phyloP scores from a whole-genome alignment of 2,329 filamentous ascomycete genomes.

The Bipolaris gigantea region DNA sequence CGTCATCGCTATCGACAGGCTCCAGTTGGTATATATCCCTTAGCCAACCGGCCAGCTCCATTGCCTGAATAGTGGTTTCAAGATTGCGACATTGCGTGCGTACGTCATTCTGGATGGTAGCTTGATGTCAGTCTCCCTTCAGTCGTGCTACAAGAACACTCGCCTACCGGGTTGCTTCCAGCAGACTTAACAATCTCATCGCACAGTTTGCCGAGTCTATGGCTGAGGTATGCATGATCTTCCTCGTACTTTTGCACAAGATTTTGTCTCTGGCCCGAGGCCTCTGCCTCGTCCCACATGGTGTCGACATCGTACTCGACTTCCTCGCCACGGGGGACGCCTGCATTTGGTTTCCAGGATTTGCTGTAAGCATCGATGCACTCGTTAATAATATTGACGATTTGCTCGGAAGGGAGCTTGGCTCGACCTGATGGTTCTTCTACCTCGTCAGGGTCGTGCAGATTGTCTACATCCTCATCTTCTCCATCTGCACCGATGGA shows the following conservation, averaged over 20 bases:
- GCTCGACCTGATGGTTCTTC: neutral
- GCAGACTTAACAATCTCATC: constrained; percentile 25
- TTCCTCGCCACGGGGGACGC: constrained; percentile 5
- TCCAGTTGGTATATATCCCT: constrained; percentile 20
- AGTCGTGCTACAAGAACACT: neutral
- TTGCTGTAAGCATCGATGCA: constrained; percentile 23
- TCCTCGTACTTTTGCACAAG: constrained; percentile 17
- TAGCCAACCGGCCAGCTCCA: constrained; percentile 56
- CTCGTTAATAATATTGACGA: constrained; percentile 33
- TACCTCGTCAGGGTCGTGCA: neutral
- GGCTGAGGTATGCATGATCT: constrained; percentile 19
- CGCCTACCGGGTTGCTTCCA: constrained; percentile 55
- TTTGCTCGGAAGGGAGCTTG: constrained; percentile 18
- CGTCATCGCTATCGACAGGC: constrained; percentile 8
- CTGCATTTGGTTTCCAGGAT: constrained; percentile 26
- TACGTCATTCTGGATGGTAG: constrained; percentile 49
- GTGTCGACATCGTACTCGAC: constrained; percentile 16
- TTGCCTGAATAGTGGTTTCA: constrained; percentile 66
- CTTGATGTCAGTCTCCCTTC: neutral
- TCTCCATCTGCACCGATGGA: constrained; percentile 13
- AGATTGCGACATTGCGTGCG: constrained; percentile 60
- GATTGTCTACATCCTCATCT: neutral
- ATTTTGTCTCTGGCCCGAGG: constrained; percentile 10
- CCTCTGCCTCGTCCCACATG: constrained; percentile 29
- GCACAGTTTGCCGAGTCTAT: constrained; percentile 23